Evolutionary conservation across 1,284 basidiomycete species (phyloP), one percentile per base, ranked within the genome.

Genomic region (Boletus sp.): DNA sequence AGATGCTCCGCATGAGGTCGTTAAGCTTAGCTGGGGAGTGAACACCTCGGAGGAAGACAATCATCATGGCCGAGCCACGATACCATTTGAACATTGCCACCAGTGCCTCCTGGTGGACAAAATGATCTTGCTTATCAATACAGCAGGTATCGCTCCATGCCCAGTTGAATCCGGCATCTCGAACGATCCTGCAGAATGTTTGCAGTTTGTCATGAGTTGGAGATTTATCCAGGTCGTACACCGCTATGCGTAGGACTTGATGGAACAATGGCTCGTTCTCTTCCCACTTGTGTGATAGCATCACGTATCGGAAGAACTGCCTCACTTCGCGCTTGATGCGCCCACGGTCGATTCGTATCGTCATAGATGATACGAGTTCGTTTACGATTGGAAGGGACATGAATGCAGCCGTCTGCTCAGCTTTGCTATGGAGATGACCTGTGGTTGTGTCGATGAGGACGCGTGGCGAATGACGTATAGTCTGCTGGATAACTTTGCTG

Each of bases 1-100:
- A 44, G 3, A 27, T n/a, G 9, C 42, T 44, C 17, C 4, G 19
- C 17, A 27, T 9, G 5, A 44, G 30, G 19, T 22, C 22, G 10
- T 32, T 32, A 4, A 6, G 30, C 12, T 16, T n/a, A 7, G 41
- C 34, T 13, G 9, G 9, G 7, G 27, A 22, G 1, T 7, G 22
- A 5, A 43, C 41, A 34, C 41, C 41, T 9, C 30, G 41, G 5
- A 43, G 32, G 16, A 43, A 43, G 3, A 35, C 41, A 8, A 43
- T 34, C 17, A 20, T 17, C 33, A 20, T 6, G 1, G 33, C 33
- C 0, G 33, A 33, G 14, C 22, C 16, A 12, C 26, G 30, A 16
- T 42, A 42, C 41, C 41, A 42, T 16, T 16, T 8, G 20, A 42
- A 42, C 41, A 42, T 42, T 1, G 41, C 30, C 2, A 42, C 41